Conservation (phyloP, 2,329 filamentous ascomycete species). For the Aspergillus udagawae region DNA sequence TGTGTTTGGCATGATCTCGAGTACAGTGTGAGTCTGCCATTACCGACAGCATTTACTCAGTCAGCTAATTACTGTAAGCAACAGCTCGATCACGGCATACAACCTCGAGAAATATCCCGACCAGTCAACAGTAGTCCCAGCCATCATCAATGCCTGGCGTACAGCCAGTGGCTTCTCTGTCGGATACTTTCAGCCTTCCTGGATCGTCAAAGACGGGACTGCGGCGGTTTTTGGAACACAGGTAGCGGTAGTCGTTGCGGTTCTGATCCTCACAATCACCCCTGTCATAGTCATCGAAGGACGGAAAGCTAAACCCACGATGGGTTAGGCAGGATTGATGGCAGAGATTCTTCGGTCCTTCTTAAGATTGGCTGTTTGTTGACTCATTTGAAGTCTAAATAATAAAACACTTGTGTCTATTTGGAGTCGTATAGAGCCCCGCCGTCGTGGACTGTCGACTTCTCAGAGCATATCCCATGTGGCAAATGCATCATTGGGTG, state of each 20-base stretch:
- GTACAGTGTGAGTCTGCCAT: conserved; percentile 27
- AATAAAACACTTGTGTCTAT: neutral
- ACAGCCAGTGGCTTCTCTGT: conserved; percentile 37
- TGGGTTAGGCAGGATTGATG: neutral
- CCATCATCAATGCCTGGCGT: conserved; percentile 39
- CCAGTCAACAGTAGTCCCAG: conserved; percentile 31
- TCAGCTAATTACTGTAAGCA: neutral
- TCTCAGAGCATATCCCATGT: neutral
- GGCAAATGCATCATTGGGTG: neutral
- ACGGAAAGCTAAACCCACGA: neutral
- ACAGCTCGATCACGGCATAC: conserved; percentile 33
- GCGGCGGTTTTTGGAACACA: conserved; percentile 34
- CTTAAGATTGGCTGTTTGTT: neutral
- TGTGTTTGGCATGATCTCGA: conserved; percentile 33
- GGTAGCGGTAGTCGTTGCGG: conserved; percentile 26
- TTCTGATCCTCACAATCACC: conserved; percentile 24
- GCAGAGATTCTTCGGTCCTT: neutral
- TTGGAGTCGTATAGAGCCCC: too few species aligned
- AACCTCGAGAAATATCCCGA: conserved; percentile 34
- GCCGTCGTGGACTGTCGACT: neutral
- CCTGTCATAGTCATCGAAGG: conserved; percentile 19
- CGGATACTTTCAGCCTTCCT: conserved; percentile 35
- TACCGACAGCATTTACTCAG: neutral
- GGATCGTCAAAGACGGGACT: conserved; percentile 29
- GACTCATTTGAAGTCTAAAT: neutral